Evolutionary conservation across 371 early-diverging fungal genomes (phyloP), one percentile per base, ranked within the genome.

Genomic region (Mucor plumbeus): DNA sequence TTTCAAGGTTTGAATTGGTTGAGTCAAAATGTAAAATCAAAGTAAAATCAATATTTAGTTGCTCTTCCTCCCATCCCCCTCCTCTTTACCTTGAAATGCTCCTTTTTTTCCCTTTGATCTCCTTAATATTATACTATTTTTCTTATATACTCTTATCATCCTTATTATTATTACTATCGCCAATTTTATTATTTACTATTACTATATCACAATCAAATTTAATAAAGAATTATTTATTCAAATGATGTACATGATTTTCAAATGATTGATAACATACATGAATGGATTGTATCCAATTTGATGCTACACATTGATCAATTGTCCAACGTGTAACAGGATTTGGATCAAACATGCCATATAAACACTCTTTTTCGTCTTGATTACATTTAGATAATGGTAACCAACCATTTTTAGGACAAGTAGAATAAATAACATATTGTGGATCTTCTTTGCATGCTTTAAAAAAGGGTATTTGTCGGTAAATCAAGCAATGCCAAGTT

Each of bases 1-100:
- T 90, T 89, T 76, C 94, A 94, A 72, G 95, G 94, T 19, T 82
- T 94, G 68, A 89, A 87, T 70, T 94, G 95, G 95, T 83, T 94
- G 81, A 92, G 91, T 78, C 88, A 92, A 77, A 93, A 94, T 73
- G 88, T 92, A 74, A 92, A 92, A 78, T 82, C 88, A 59, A 68
- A 65, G 59, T 69, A 57, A 64, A 55, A 35, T 26, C 26, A 26
- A 26, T 26, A 26, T 26, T 1, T 26, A 26, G 26, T 26, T 31
- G 11, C 10, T 43, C 8, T n/a, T 14, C 19, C 31, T 21, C 17
- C 10, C 36, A 14, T 36, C 21, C 38, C 41, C 34, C 33, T n/a
- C 33, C 48, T 14, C 5, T 14, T 57, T 35, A 36, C 13, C 15
- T 43, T 64, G 4, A 15, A 11, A 26, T 26, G 26, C 33, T 19